These are phyloP conservation scores for Leccinum pallidistipes DNA, from an alignment of 1,284 basidiomycete species.

Conservation along the genomic window DNA sequence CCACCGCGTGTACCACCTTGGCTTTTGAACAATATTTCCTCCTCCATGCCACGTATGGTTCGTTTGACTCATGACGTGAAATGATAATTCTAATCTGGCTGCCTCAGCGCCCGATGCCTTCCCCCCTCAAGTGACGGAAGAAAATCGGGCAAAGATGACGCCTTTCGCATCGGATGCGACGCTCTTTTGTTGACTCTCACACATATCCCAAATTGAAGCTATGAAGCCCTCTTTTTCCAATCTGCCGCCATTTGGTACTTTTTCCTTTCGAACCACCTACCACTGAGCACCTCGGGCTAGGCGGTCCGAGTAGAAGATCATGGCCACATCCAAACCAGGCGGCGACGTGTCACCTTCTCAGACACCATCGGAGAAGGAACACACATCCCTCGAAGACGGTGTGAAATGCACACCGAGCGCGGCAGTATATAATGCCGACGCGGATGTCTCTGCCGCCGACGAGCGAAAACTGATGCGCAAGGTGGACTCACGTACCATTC, in stretches of 20 bases:
- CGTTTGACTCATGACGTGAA: not conserved
- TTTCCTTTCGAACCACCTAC: not conserved
- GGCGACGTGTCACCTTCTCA: not conserved
- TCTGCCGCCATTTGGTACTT: too few species aligned
- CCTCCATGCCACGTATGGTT: conserved; percentile 35
- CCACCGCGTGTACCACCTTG: conserved; percentile 25
- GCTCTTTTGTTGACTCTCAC: not conserved
- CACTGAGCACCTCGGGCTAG: not conserved
- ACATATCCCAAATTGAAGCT: not conserved
- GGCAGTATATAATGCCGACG: conserved; percentile 46
- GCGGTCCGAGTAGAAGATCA: not conserved
- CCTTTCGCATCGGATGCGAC: not conserved
- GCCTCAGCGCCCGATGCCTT: conserved; percentile 33
- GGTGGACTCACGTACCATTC: conserved; percentile 64
- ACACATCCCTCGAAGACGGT: conserved; percentile 10
- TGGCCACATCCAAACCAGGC: not conserved
- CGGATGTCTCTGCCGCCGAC: conserved; percentile 57
- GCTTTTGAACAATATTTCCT: conserved; percentile 29
- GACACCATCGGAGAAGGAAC: conserved; percentile 19
- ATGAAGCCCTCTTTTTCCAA: not conserved
- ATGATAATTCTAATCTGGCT: conserved; percentile 6
- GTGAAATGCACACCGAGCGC: not conserved
- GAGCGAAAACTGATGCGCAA: conserved; percentile 66
- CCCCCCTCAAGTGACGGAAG: conserved; percentile 23
- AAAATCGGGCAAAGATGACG: conserved; percentile 1